phyloP scores from a whole-genome alignment of 306 rosid genomes.

The Abrus precatorius region DNA sequence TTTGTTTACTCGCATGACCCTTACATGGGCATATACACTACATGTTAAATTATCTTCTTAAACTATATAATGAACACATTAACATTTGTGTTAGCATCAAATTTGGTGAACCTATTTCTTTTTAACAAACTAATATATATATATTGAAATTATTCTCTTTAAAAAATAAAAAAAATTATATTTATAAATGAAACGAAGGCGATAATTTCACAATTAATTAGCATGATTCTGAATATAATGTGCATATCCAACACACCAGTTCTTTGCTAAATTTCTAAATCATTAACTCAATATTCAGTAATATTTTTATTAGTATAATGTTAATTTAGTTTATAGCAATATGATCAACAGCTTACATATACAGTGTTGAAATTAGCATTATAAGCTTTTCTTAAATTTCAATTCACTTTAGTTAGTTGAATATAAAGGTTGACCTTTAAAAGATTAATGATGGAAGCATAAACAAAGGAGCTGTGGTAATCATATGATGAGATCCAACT shows the following conservation, averaged over 20 bases:
- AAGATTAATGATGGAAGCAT: slow-evolving; percentile 8
- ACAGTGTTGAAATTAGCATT: background rate
- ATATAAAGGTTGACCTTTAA: slow-evolving; percentile 16
- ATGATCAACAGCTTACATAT: background rate
- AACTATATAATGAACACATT: no score
- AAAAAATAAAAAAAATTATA: no score
- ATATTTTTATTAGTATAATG: background rate
- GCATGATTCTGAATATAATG: no score
- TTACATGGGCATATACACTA: no score
- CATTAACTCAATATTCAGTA: background rate
- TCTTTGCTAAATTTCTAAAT: background rate
- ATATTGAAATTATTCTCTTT: no score
- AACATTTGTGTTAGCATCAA: no score
- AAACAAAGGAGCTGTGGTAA: slow-evolving; percentile 19
- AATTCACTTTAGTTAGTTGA: background rate
- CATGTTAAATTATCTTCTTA: no score
- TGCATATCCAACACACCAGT: no score
- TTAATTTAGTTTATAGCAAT: background rate
- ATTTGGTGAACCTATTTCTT: no score
- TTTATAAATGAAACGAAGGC: no score
- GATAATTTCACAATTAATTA: no score
- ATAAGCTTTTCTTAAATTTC: background rate
- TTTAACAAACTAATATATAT: no score
- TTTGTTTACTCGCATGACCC: background rate
- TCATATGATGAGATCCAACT: slow-evolving; percentile 28